A percentile compares a stretch with the other conserved stretches of the same genome.
Evolutionary conservation across 495 filamentous ascomycete genomes (phyloP).

Genomic region (Poronia punctata): DNA sequence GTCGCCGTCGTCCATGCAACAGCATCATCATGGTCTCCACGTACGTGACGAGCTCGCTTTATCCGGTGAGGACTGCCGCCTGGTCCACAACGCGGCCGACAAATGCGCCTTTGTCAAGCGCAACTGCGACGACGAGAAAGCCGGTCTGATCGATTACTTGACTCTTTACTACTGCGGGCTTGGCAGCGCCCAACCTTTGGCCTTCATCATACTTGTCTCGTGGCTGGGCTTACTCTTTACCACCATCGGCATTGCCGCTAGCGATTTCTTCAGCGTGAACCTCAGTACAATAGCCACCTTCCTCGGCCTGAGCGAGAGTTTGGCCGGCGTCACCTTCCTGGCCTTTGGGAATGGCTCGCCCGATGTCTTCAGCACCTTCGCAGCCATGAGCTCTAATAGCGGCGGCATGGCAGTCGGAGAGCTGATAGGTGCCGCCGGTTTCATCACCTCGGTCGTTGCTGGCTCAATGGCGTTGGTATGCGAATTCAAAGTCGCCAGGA

Average conservation of each 20-base stretch:
- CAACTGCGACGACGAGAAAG: conserved; percentile 84
- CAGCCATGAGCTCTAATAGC: conserved; percentile 93
- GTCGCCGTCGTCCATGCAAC: neutral
- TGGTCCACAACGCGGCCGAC: conserved; percentile 67
- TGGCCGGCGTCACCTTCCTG: conserved; percentile 93
- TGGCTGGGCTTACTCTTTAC: conserved; percentile 93
- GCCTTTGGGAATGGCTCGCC: conserved; percentile 99
- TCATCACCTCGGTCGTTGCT: conserved; percentile 94
- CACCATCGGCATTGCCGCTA: conserved; percentile 97
- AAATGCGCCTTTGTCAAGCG: conserved; percentile 79
- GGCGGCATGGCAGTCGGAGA: conserved; percentile 94
- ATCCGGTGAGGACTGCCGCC: conserved; percentile 56
- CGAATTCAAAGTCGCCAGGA: conserved; percentile 82
- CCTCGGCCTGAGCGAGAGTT: conserved; percentile 88
- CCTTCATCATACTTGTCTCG: conserved; percentile 64
- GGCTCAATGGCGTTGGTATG: conserved; percentile 96
- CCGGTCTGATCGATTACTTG: conserved; percentile 84
- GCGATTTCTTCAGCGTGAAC: conserved; percentile 97
- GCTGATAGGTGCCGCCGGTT: conserved; percentile 88
- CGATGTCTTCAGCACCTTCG: conserved; percentile 97
- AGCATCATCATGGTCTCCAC: neutral
- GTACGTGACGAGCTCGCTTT: conserved; percentile 7
- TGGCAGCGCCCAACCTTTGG: conserved; percentile 60
- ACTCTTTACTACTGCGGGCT: conserved; percentile 85
- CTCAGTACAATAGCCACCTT: conserved; percentile 83